phyloP scores from a whole-genome alignment of 2,329 filamentous ascomycete species.

The Nothopassalora personata region DNA sequence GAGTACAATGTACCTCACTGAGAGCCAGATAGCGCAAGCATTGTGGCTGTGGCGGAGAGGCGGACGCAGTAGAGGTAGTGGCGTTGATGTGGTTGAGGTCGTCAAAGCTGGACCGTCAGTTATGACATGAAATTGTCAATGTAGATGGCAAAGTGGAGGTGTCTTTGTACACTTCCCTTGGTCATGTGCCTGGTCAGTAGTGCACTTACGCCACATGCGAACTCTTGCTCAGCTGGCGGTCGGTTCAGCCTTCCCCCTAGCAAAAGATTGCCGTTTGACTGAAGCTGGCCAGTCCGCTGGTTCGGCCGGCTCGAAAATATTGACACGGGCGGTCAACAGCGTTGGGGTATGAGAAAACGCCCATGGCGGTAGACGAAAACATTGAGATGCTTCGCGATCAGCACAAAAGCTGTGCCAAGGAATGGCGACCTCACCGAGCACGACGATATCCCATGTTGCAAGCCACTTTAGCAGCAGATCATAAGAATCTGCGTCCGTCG shows the following conservation, averaged over 20 bases:
- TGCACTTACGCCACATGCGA: not conserved
- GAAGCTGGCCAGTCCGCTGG: not conserved
- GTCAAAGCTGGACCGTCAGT: not conserved
- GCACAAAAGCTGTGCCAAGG: too few relatives aligned
- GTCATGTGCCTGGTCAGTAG: not conserved
- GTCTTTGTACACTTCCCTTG: not conserved
- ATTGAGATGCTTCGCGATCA: too few relatives aligned
- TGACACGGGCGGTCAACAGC: too few relatives aligned
- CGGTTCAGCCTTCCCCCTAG: not conserved
- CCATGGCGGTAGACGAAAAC: too few relatives aligned
- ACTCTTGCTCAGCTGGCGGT: not conserved
- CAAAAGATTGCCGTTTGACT: not conserved
- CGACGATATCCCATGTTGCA: too few relatives aligned
- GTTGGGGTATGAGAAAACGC: too few relatives aligned
- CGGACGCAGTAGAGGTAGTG: not conserved
- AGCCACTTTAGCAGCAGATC: too few relatives aligned
- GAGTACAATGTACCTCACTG: too few relatives aligned
- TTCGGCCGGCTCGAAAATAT: not conserved
- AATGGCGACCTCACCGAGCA: too few relatives aligned
- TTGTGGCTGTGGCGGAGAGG: too few relatives aligned
- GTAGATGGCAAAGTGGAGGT: not conserved
- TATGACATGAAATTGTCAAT: not conserved
- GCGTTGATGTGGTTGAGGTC: not conserved
- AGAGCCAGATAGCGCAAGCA: too few relatives aligned
- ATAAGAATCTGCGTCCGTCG: too few relatives aligned